Base-by-base conservation (phyloP, 2,329 filamentous ascomycete species). In the Podosphaera aphanis region DNA sequence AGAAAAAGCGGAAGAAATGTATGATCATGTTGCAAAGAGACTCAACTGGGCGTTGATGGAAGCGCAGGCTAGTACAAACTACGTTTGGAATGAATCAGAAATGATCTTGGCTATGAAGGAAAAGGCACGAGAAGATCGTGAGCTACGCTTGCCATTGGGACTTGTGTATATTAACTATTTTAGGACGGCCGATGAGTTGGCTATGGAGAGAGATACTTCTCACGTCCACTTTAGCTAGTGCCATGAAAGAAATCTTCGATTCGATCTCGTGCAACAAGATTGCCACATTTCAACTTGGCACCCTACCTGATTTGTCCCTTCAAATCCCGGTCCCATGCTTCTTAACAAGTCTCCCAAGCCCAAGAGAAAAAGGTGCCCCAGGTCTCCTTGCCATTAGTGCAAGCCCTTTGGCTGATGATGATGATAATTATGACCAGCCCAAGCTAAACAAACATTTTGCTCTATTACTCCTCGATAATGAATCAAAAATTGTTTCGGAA, bases 41-140 rank as follows among this genome's bases (percentile, higher is more conserved):
- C 78, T 93, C 55, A 86, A 85, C 58, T 93, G 88, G 64, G 83
- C 83, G 2, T 73, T 93, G 58, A 92, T 90, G 59, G 90, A 88
- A 62, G 86, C 86, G 59, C 88, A 98, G 62, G 80, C 86, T 52
- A 79, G 82, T 49, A 81, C 77, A 47, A 80, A 86, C 53, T 95
- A 94, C 59, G 81, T 98, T 3, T 90, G 83, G 76, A 81, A 79
- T 56, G 84, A 98, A 59, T 83, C 83, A 2, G 85, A 90, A 60
- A 74, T 73, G 48, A 88, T 95, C 42, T 66, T 90, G 25, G 67
- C 73, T 29, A 67, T 90, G 54, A 92, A 90, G 59, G 80, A 92
- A 51, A 83, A 83, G 56, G 83, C 77, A 2, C 75, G 79, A 48
- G 83, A 88, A 61, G 69, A 74, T 37, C 57, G 65, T 61, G 60